Percentiles rank a stretch among this genome's conserved stretches.
phyloP scores from a whole-genome alignment of 257 asterid genomes.

The Leptodermis oblonga region DNA sequence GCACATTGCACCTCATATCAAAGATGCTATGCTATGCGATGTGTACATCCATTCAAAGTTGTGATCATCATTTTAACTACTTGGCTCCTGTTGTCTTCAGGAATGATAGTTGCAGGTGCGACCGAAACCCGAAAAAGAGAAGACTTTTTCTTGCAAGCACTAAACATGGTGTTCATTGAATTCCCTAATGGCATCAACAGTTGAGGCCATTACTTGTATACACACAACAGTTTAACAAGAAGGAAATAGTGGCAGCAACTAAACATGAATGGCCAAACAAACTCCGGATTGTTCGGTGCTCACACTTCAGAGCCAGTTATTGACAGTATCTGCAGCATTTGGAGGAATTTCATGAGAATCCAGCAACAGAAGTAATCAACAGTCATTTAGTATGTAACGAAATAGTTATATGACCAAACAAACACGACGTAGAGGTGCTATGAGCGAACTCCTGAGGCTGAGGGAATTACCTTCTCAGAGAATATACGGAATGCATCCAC shows the following conservation, averaged over 20 bases:
- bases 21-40: not conserved
- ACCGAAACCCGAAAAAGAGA: not conserved
- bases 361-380: not conserved
- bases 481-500: constrained; percentile 46
- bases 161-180: not conserved
- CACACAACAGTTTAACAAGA: not conserved
- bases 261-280: no score
- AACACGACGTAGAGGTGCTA: not conserved
- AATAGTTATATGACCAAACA: not conserved
- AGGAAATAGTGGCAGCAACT: not conserved
- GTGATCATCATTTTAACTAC: not conserved
- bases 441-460: not conserved
- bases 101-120: not conserved
- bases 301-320: not conserved
- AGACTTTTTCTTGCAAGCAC: not conserved
- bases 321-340: constrained; percentile 4
- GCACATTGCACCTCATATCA: not conserved
- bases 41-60: not conserved
- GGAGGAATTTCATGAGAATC: constrained; percentile 4
- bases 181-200: not conserved
- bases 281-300: not conserved
- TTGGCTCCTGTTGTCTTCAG: not conserved
- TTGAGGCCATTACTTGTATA: not conserved
- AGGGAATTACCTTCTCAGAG: constrained; percentile 51
- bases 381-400: not conserved